Conservation (phyloP, 192 early-diverging fungal species). For the Coemansia sp. region DNA sequence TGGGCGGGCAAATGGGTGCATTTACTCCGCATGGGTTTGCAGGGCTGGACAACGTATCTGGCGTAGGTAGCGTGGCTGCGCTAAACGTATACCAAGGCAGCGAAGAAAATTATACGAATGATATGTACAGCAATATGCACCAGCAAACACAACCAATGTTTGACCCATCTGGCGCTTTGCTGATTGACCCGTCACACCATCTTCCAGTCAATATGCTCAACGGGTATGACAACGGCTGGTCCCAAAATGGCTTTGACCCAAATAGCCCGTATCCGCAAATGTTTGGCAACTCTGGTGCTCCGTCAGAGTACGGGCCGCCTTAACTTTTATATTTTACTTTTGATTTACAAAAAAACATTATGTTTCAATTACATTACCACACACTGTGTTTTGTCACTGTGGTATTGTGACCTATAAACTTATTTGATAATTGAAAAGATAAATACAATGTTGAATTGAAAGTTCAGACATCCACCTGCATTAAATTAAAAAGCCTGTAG, state of each 20-base stretch:
- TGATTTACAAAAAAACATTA: neutral
- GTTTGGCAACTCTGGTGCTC: conserved; percentile 12
- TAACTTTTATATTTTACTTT: conserved; percentile 5
- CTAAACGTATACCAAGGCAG: neutral
- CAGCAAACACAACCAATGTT: conserved; percentile 6
- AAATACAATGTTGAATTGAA: neutral
- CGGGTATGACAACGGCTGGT: conserved; percentile 12
- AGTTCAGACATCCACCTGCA: too few species aligned
- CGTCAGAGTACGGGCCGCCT: conserved; percentile 18
- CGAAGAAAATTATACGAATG: neutral
- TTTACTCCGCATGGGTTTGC: neutral
- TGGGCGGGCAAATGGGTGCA: neutral
- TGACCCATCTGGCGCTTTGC: neutral
- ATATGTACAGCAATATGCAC: neutral
- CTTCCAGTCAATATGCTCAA: conserved; percentile 8
- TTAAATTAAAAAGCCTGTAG: too few species aligned
- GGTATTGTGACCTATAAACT: too few species aligned
- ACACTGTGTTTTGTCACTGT: too few species aligned
- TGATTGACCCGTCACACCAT: conserved; percentile 3
- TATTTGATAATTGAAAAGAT: neutral
- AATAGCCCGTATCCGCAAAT: conserved; percentile 11
- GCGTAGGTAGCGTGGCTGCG: neutral
- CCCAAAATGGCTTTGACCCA: conserved; percentile 6
- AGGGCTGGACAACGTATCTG: neutral
- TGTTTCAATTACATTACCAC: neutral